These are phyloP conservation scores for Trichoderma breve DNA, from an alignment of 2,329 filamentous ascomycete genomes.

Conservation along the genomic window DNA sequence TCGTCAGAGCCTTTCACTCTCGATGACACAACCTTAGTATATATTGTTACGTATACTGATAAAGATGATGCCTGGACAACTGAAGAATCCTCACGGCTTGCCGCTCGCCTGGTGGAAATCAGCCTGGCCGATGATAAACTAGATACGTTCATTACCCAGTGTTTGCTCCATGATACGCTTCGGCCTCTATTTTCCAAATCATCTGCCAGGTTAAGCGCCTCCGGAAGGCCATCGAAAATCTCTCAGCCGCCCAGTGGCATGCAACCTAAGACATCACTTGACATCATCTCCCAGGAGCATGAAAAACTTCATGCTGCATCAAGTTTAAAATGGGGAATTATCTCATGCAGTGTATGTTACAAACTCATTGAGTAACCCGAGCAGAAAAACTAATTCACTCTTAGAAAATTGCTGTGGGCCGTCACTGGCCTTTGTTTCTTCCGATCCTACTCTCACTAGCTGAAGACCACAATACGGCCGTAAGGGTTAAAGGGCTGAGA, in stretches of 20 bases:
- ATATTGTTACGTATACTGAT: slow-evolving; percentile 34
- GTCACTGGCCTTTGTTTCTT: slow-evolving; percentile 65
- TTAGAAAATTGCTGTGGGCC: slow-evolving; percentile 22
- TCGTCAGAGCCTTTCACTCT: not conserved
- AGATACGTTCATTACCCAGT: slow-evolving; percentile 48
- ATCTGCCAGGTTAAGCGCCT: slow-evolving; percentile 40
- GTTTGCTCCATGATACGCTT: slow-evolving; percentile 61
- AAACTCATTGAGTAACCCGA: not conserved
- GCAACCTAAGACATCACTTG: slow-evolving; percentile 3
- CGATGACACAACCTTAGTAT: slow-evolving; percentile 28
- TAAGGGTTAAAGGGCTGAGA: slow-evolving; percentile 56
- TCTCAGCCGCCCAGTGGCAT: not conserved
- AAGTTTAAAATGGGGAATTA: slow-evolving; percentile 54
- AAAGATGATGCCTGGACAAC: slow-evolving; percentile 41
- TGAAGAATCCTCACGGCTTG: slow-evolving; percentile 28
- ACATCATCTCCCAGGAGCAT: slow-evolving; percentile 27
- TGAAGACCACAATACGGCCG: slow-evolving; percentile 57
- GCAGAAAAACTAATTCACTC: not conserved
- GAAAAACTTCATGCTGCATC: slow-evolving; percentile 25
- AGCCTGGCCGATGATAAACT: slow-evolving; percentile 26
- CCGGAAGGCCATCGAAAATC: slow-evolving; percentile 30
- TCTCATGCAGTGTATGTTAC: slow-evolving; percentile 46
- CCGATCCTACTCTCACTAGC: slow-evolving; percentile 68
- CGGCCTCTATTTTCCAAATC: slow-evolving; percentile 64
- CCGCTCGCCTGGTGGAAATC: slow-evolving; percentile 34